Evolutionary conservation across 768 basidiomycete genomes (phyloP).

Genomic region (Collybiopsis confluens): DNA sequence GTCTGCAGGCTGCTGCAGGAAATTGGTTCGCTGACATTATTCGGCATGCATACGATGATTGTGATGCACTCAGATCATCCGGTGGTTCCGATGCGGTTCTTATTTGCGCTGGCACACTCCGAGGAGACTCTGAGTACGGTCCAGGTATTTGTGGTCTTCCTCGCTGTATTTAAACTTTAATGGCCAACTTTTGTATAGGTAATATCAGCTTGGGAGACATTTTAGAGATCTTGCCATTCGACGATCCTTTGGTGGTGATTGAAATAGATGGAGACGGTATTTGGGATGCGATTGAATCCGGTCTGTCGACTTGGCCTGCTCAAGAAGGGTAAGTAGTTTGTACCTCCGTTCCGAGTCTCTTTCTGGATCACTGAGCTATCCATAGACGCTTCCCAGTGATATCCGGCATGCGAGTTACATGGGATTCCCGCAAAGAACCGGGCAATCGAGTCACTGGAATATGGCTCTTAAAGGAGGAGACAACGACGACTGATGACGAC

Average conservation of each 20-base stretch:
- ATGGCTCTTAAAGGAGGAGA: constrained; percentile 47
- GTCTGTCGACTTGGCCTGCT: constrained; percentile 76
- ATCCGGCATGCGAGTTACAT: constrained; percentile 78
- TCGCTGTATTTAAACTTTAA: background rate
- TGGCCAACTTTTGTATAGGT: constrained; percentile 34
- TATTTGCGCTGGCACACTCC: constrained; percentile 77
- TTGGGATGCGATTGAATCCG: constrained; percentile 76
- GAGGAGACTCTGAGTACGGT: constrained; percentile 83
- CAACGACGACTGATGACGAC: constrained; percentile 20
- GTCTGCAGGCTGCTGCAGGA: constrained; percentile 64
- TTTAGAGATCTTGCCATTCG: constrained; percentile 84
- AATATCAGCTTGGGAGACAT: constrained; percentile 80
- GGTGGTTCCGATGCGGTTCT: constrained; percentile 78
- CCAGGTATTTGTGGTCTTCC: constrained; percentile 46
- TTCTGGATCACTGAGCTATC: background rate
- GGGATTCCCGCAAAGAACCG: constrained; percentile 76
- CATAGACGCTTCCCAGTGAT: constrained; percentile 83
- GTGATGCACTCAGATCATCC: constrained; percentile 49
- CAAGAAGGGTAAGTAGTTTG: constrained; percentile 79
- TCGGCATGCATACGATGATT: constrained; percentile 78
- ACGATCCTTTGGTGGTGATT: constrained; percentile 78
- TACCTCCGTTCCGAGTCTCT: constrained; percentile 4
- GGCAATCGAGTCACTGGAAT: constrained; percentile 73
- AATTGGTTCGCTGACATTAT: constrained; percentile 89
- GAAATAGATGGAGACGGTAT: constrained; percentile 75